These are phyloP conservation scores for Eucalyptus tenuipes DNA, from an alignment of 345 rosid species.

Conservation along the genomic window DNA sequence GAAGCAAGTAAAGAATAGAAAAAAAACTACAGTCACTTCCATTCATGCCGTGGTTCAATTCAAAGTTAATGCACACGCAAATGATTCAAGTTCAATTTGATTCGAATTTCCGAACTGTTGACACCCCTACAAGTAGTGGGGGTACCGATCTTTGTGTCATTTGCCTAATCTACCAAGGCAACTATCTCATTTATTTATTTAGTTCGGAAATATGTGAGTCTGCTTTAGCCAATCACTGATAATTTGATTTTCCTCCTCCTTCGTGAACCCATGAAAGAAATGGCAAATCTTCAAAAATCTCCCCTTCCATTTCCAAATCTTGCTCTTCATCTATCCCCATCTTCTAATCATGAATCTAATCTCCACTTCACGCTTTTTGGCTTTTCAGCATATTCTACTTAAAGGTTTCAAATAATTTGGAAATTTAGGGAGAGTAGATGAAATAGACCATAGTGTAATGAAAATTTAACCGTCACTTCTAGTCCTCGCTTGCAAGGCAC, in stretches of 20 bases:
- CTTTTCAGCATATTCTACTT: background rate
- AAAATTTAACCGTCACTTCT: background rate
- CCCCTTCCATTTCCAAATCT: background rate
- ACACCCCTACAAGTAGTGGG: background rate
- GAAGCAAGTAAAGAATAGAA: background rate
- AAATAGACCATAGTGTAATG: background rate
- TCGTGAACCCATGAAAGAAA: background rate
- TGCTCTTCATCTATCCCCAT: background rate
- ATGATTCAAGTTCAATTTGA: too few relatives aligned
- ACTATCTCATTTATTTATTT: background rate
- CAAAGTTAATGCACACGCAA: too few relatives aligned
- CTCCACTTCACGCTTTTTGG: background rate
- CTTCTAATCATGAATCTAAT: background rate
- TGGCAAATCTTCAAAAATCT: background rate
- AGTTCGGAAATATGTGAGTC: background rate
- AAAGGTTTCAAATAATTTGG: background rate
- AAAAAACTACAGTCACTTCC: too few relatives aligned
- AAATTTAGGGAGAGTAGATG: background rate
- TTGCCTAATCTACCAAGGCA: background rate
- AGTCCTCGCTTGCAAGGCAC: background rate
- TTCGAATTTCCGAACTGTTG: fast-evolving
- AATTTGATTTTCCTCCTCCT: background rate
- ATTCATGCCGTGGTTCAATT: too few relatives aligned
- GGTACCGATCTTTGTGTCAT: background rate
- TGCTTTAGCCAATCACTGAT: background rate